These are phyloP conservation scores for Cadophora luteo-olivacea DNA, from an alignment of 2,329 filamentous ascomycete species.

Conservation along the genomic window DNA sequence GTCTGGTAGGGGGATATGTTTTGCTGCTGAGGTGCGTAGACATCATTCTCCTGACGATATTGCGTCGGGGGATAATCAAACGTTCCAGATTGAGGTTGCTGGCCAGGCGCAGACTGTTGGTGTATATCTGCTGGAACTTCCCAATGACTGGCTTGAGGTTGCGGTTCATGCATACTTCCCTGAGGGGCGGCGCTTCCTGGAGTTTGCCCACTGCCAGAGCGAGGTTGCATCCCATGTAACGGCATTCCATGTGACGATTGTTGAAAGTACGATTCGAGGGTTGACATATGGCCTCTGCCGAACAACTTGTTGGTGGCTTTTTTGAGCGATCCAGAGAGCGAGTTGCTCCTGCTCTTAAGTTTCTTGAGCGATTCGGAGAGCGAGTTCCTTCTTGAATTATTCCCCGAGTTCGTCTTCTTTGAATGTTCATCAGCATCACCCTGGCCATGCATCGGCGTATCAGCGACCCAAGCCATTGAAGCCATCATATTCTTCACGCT, in stretches of 20 bases:
- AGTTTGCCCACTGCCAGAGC: background rate
- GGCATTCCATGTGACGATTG: background rate
- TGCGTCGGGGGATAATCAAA: background rate
- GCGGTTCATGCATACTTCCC: background rate
- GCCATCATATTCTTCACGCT: background rate
- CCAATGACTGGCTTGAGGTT: no score
- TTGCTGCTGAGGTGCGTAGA: background rate
- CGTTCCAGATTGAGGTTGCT: background rate
- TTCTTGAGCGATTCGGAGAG: background rate
- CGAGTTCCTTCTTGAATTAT: background rate
- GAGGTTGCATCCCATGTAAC: background rate
- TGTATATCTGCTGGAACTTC: no score
- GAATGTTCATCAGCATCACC: background rate
- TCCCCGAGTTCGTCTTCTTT: background rate
- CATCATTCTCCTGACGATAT: background rate
- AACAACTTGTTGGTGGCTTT: background rate
- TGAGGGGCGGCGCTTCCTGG: background rate
- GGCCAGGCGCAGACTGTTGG: background rate
- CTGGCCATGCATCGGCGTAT: background rate
- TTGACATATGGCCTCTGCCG: background rate
- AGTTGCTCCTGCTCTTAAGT: background rate
- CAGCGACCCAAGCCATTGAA: no score
- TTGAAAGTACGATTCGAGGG: background rate
- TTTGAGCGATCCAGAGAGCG: background rate
- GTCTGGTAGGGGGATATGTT: background rate